Conservation (phyloP, 208 protist genomes). For the Naegleria fowleri region DNA sequence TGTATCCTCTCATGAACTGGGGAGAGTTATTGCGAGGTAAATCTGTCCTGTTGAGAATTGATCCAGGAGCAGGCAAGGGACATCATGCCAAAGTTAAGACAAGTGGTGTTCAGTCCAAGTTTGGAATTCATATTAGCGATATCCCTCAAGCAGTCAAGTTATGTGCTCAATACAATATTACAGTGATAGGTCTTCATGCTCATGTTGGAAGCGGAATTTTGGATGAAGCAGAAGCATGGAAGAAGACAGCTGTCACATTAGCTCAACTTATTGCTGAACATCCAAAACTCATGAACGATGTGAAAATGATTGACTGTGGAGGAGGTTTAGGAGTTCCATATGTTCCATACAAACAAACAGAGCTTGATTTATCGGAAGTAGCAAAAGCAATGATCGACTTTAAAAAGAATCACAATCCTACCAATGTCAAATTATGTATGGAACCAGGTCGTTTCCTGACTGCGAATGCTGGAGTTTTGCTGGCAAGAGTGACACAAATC, state of each 20-base stretch:
- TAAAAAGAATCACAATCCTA: neutral
- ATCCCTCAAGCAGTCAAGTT: neutral
- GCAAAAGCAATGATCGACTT: neutral
- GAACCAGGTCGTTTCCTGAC: neutral
- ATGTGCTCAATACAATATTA: neutral
- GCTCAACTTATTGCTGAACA: neutral
- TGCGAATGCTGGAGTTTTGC: neutral
- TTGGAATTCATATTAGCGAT: slow-evolving; percentile 13
- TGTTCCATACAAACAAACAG: neutral
- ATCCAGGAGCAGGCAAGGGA: slow-evolving; percentile 3
- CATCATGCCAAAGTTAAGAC: slow-evolving; percentile 20
- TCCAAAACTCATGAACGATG: neutral
- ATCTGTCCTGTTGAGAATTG: neutral
- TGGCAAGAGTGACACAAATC: slow-evolving; percentile 13
- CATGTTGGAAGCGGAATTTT: slow-evolving; percentile 26
- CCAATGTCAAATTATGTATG: neutral
- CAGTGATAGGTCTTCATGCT: neutral
- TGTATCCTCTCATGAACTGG: neutral
- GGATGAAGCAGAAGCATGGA: neutral
- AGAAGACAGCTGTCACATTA: neutral
- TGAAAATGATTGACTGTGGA: neutral
- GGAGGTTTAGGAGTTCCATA: slow-evolving; percentile 22
- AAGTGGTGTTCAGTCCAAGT: neutral
- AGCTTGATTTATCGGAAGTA: neutral
- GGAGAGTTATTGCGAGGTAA: neutral